Base-by-base conservation (phyloP, 2,329 filamentous ascomycete species). In the Penicillium sclerotiorum region DNA sequence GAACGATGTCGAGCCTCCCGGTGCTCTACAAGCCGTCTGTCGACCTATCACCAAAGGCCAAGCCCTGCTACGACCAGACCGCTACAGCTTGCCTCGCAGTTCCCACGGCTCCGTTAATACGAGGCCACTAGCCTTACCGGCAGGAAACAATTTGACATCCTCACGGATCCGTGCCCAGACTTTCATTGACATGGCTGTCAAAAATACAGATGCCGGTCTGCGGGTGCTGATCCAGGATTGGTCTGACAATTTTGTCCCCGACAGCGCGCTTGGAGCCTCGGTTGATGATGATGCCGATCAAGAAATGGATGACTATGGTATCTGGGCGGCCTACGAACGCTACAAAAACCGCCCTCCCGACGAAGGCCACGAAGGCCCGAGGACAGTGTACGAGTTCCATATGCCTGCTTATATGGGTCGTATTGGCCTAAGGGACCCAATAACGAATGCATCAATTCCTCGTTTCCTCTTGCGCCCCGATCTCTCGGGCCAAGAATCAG, bases 141-240 rank as follows among this genome's bases (percentile, higher is more conserved):
- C 65, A 6, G 73, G 72, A 8, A 76, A 74, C 41, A 76, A 75
- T 40, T 45, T 77, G 52, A 74, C 68, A 2, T 73, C 69, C 4
- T 71, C 74, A 13, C 72, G 73, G 8, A 73, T 76, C 33, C 71
- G 74, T 17, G 73, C 73, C 2, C 73, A 75, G 47, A 73, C 68
- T 4, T 74, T 74, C 30, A 75, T 76, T 17, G 73, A 76, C 22
- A 72, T 70, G 62, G 69, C 70, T 2, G 62, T 64, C 5, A 74
- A 71, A 53, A 70, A 74, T 38, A 68, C 62, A 2, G 71, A 74
- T 46, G 62, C 62, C 3, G 73, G 71, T 17, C 69, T 75, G 62
- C 66, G 60, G 27, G 65, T 74, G 5, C 46, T 74, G 15, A 68
- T 76, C 36, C 73, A 71, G 18, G 73, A 76, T 53, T 67, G 70